Evolutionary conservation across 2,329 filamentous ascomycete species (phyloP).

Genomic region (Monilinia fructicola): DNA sequence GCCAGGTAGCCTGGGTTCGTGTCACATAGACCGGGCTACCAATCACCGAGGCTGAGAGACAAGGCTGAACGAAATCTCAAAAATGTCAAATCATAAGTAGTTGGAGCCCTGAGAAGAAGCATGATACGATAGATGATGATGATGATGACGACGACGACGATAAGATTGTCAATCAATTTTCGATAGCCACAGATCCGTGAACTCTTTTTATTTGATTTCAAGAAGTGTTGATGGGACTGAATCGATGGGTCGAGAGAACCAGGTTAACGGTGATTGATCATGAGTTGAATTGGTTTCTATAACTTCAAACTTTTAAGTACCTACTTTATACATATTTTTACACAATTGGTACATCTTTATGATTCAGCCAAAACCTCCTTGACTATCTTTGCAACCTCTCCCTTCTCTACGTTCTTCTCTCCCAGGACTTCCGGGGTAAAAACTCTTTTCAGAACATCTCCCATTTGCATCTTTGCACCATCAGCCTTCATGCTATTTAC

Average conservation of each 20-base stretch:
- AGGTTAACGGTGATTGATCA: not conserved
- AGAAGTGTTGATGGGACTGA: too few species aligned
- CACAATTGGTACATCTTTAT: constrained; percentile 17
- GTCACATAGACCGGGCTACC: constrained; percentile 10
- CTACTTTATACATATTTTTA: not conserved
- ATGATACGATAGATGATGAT: not conserved
- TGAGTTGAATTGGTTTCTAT: constrained; percentile 16
- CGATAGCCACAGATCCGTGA: too few species aligned
- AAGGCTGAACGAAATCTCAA: constrained; percentile 13
- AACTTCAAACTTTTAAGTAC: not conserved
- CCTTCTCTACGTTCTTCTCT: constrained; percentile 64
- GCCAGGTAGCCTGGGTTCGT: constrained; percentile 19
- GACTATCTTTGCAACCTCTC: constrained; percentile 59
- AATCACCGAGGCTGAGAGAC: constrained; percentile 15
- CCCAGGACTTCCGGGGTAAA: constrained; percentile 54
- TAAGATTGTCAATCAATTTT: too few species aligned
- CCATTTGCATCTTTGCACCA: constrained; percentile 51
- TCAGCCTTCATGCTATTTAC: constrained; percentile 52
- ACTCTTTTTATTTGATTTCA: too few species aligned
- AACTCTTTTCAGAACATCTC: constrained; percentile 63
- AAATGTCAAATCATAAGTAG: constrained; percentile 10
- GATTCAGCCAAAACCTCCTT: constrained; percentile 48
- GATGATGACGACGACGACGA: too few species aligned
- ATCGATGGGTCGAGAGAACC: too few species aligned
- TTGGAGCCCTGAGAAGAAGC: not conserved